These are phyloP conservation scores for Tolypocladium amazonense DNA, from an alignment of 2,329 filamentous ascomycete genomes.

Conservation along the genomic window DNA sequence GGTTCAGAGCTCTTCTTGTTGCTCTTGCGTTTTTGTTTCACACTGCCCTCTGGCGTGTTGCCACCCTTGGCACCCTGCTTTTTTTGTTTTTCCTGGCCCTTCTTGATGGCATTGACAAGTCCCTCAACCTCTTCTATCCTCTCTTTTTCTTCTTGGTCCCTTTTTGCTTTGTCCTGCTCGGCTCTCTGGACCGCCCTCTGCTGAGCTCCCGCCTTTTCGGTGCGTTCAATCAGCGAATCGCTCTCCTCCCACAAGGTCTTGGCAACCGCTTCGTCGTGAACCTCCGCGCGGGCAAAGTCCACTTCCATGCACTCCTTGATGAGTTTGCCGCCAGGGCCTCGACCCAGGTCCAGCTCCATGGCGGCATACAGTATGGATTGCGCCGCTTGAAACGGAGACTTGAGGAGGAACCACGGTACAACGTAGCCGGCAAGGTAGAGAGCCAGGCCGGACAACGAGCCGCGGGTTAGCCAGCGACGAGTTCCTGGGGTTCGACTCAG, in stretches of 20 bases:
- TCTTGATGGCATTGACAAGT: conserved; percentile 33
- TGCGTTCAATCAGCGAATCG: conserved; percentile 69
- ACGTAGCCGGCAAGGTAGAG: conserved; percentile 71
- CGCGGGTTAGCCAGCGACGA: conserved; percentile 75
- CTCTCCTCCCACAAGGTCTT: conserved; percentile 86
- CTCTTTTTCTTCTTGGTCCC: conserved; percentile 22
- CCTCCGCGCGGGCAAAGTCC: conserved; percentile 59
- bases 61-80: conserved; percentile 3
- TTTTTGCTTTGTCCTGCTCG: conserved; percentile 20
- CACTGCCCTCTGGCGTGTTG: neutral
- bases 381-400: conserved; percentile 72
- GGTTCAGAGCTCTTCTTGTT: neutral
- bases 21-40: neutral
- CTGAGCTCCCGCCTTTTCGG: conserved; percentile 67
- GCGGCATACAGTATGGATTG: conserved; percentile 78
- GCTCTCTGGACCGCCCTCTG: conserved; percentile 33
- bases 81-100: conserved; percentile 23
- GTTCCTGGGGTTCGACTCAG: conserved; percentile 77
- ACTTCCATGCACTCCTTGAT: conserved; percentile 85
- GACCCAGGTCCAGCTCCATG: conserved; percentile 66
- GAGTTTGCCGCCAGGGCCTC: conserved; percentile 55
- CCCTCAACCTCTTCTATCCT: conserved; percentile 20
- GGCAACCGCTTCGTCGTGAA: conserved; percentile 67
- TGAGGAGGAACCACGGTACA: conserved; percentile 78
- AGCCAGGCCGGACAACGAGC: conserved; percentile 68